Conservation (phyloP, 1,284 basidiomycete genomes). For the Bondarzewia mesenterica region DNA sequence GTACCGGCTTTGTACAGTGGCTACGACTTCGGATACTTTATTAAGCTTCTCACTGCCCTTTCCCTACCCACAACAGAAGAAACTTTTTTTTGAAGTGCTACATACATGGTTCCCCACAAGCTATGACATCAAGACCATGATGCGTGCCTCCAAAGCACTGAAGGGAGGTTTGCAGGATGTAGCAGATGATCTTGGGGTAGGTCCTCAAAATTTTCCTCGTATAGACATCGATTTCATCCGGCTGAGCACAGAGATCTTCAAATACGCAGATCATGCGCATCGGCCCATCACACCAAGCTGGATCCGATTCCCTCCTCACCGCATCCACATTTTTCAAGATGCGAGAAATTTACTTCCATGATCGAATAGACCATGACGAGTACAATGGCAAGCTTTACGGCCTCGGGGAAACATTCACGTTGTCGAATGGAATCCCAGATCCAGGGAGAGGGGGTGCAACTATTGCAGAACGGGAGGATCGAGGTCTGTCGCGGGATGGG, state of each 20-base stretch:
- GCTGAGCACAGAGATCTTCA: conserved; percentile 3
- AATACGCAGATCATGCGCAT: conserved; percentile 73
- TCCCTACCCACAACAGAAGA: conserved; percentile 87
- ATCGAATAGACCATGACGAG: conserved; percentile 73
- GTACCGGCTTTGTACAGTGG: conserved; percentile 53
- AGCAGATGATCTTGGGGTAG: conserved; percentile 85
- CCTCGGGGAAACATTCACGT: conserved; percentile 66
- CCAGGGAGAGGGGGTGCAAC: conserved; percentile 61
- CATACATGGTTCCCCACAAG: conserved; percentile 94
- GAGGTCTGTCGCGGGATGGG: conserved; percentile 42
- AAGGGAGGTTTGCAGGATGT: conserved; percentile 96
- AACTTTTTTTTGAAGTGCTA: conserved; percentile 82
- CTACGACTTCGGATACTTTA: conserved; percentile 98
- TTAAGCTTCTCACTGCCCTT: conserved; percentile 88
- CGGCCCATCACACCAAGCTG: conserved; percentile 92
- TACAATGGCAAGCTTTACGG: conserved; percentile 75
- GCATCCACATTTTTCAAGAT: conserved; percentile 95
- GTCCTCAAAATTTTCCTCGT: conserved; percentile 16
- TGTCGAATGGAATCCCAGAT: conserved; percentile 56
- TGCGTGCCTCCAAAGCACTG: conserved; percentile 81
- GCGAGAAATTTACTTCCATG: conserved; percentile 85
- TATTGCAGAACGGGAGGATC: conserved; percentile 70
- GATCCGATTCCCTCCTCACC: conserved; percentile 91
- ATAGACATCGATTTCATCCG: conserved; percentile 6
- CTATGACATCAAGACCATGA: conserved; percentile 97